Conservation (phyloP, 768 basidiomycete genomes). For the Lactarius quietus region DNA sequence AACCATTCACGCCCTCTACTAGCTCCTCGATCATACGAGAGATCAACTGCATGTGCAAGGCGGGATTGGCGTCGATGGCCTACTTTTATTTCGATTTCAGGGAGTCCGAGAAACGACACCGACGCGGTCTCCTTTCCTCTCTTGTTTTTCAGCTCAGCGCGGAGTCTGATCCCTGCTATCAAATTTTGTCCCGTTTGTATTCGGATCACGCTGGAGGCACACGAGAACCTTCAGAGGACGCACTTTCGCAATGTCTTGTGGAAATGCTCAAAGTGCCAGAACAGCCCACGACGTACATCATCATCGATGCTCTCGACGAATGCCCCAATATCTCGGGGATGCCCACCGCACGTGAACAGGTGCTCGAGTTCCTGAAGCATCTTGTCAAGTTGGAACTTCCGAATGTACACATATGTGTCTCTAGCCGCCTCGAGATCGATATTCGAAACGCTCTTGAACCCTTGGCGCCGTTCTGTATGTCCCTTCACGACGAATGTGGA, state of each 20-base stretch:
- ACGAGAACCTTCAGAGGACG: not conserved
- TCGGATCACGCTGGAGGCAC: not conserved
- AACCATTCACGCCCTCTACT: not conserved
- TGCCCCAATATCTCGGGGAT: not conserved
- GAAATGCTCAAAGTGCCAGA: not conserved
- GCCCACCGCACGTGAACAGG: not conserved
- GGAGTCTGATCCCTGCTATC: not conserved
- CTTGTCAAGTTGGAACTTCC: not conserved
- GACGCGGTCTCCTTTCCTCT: conserved; percentile 1
- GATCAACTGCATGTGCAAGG: not conserved
- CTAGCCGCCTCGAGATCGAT: conserved; percentile 5
- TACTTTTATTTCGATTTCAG: conserved; percentile 14
- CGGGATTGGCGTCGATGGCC: not conserved
- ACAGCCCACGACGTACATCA: not conserved
- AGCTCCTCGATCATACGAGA: conserved; percentile 2
- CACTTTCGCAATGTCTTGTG: conserved; percentile 1
- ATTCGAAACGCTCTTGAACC: not conserved
- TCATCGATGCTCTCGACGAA: conserved; percentile 13
- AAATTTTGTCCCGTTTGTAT: not conserved
- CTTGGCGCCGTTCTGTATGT: not conserved
- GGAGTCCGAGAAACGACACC: not conserved
- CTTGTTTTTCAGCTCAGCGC: not conserved
- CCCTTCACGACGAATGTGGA: conserved; percentile 1
- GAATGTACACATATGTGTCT: conserved; percentile 5
- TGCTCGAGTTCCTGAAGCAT: not conserved